A percentile compares a stretch with the other conserved stretches of the same genome.
These are phyloP conservation scores for Mrakia blollopis DNA, from an alignment of 768 basidiomycete genomes.

Conservation along the genomic window DNA sequence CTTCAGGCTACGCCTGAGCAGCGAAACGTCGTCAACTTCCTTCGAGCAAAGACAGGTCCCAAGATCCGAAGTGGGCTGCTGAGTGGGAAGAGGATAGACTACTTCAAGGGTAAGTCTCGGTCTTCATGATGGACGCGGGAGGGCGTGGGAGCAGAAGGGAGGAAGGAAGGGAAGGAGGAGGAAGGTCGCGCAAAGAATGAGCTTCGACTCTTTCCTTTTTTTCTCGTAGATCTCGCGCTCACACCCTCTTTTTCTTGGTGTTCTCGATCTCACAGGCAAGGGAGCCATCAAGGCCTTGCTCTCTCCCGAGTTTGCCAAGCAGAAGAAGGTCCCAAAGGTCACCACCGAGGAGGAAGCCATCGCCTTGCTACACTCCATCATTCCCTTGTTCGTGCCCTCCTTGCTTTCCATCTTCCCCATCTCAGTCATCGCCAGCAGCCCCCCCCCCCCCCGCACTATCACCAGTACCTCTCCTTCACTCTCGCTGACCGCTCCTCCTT, in stretches of 20 bases:
- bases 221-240: background rate
- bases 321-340: constrained; percentile 61
- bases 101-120: constrained; percentile 76
- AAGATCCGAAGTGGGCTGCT: constrained; percentile 85
- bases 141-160: background rate
- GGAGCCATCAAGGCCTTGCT: constrained; percentile 85
- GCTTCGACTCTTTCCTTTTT: background rate
- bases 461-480: background rate
- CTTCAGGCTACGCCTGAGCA: constrained; percentile 65
- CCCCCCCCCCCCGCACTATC: background rate
- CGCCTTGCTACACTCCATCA: constrained; percentile 60
- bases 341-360: constrained; percentile 70
- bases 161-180: background rate
- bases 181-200: constrained; percentile 1
- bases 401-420: background rate
- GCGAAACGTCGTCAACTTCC: constrained; percentile 75
- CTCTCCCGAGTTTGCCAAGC: constrained; percentile 84
- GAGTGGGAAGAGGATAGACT: constrained; percentile 91
- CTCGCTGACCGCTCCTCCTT: background rate
- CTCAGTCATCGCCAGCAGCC: background rate
- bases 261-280: constrained; percentile 58
- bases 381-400: constrained; percentile 52
- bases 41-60: constrained; percentile 79
- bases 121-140: background rate
- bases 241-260: background rate